Percentiles rank a stretch among this genome's conserved stretches.
phyloP scores from a whole-genome alignment of 2,329 filamentous ascomycete species.

The Graphium sp. region DNA sequence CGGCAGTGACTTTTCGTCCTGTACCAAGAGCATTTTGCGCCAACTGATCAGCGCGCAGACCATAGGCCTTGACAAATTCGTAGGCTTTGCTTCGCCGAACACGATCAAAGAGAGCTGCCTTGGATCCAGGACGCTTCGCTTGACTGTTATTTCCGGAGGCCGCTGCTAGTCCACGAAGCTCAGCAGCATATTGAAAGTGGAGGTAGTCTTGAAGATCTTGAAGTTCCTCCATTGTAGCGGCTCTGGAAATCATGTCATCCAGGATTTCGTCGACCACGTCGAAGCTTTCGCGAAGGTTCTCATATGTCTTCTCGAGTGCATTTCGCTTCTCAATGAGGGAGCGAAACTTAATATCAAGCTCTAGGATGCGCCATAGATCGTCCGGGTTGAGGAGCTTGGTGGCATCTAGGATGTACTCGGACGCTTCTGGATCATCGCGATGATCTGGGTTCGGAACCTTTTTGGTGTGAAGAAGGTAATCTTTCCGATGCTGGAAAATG shows the following conservation, averaged over 20 bases:
- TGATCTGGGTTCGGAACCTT: constrained; percentile 45
- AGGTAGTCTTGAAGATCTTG: constrained; percentile 95
- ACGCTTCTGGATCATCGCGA: constrained; percentile 50
- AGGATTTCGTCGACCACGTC: constrained; percentile 57
- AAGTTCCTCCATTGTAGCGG: constrained; percentile 81
- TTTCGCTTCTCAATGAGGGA: constrained; percentile 87
- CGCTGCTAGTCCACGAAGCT: constrained; percentile 64
- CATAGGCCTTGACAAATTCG: constrained; percentile 72
- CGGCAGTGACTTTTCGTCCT: constrained; percentile 64
- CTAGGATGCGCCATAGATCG: constrained; percentile 88
- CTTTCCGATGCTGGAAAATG: constrained; percentile 94
- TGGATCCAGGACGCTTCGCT: constrained; percentile 67
- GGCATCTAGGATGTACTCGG: constrained; percentile 58
- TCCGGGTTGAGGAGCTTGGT: constrained; percentile 85
- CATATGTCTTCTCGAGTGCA: constrained; percentile 61
- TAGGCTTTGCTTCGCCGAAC: constrained; percentile 68
- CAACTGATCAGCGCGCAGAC: constrained; percentile 75
- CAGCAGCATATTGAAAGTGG: constrained; percentile 77
- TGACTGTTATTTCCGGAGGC: constrained; percentile 46
- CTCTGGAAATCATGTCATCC: constrained; percentile 64
- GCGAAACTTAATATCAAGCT: constrained; percentile 88
- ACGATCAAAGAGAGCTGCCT: constrained; percentile 67
- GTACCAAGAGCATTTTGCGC: constrained; percentile 72
- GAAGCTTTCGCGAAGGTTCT: constrained; percentile 46
- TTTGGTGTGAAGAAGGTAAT: constrained; percentile 84